Percentiles rank a stretch among this genome's conserved stretches.
phyloP scores from a whole-genome alignment of 1,139 yeast genomes.

The Pichia sp. region DNA sequence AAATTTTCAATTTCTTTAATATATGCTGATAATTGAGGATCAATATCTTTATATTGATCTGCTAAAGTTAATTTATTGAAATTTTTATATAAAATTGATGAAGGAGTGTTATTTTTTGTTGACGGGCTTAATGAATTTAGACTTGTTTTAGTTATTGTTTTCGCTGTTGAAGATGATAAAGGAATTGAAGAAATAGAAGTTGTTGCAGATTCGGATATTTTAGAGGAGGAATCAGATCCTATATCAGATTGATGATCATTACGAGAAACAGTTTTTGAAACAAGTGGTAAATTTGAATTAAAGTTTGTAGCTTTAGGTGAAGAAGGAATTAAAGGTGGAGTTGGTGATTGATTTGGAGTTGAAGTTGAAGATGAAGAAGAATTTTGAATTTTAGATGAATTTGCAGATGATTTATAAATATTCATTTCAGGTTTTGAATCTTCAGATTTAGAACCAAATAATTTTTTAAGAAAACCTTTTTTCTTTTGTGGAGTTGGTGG shows the following conservation, averaged over 20 bases:
- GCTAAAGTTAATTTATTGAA: constrained; percentile 10
- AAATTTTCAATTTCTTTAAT: constrained; percentile 34
- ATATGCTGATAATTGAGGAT: constrained; percentile 55
- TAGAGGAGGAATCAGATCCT: too few species aligned
- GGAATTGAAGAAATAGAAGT: not conserved
- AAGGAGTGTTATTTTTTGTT: not conserved
- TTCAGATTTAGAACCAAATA: constrained; percentile 34
- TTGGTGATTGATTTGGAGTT: too few species aligned
- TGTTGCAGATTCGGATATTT: not conserved
- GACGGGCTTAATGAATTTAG: not conserved
- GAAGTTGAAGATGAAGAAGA: not conserved
- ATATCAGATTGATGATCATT: too few species aligned
- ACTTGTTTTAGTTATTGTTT: not conserved
- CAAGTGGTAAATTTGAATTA: too few species aligned
- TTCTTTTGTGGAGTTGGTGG: constrained; percentile 19
- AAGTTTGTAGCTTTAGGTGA: too few species aligned
- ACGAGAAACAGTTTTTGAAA: too few species aligned
- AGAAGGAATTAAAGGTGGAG: too few species aligned
- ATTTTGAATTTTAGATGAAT: too few species aligned
- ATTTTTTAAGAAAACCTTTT: constrained; percentile 27
- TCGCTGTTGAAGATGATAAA: not conserved
- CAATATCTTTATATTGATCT: constrained; percentile 30
- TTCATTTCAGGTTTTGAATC: constrained; percentile 7
- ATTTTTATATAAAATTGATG: not conserved
- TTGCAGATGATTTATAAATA: constrained; percentile 3